These are phyloP conservation scores for Beauveria caledonica DNA, from an alignment of 2,329 filamentous ascomycete genomes.

Conservation along the genomic window DNA sequence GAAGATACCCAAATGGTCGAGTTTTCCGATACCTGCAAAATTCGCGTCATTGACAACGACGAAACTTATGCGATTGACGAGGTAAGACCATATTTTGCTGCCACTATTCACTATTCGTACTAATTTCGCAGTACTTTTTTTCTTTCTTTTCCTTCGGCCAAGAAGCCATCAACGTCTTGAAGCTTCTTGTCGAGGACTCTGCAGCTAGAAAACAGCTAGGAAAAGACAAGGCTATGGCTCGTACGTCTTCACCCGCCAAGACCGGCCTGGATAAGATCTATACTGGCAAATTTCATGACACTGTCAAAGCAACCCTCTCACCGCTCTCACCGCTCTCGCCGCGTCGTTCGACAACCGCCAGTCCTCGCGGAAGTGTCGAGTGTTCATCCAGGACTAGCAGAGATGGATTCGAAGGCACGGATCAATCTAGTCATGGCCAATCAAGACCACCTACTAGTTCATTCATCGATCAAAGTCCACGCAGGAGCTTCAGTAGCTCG, in stretches of 20 bases:
- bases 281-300: slow-evolving; percentile 40
- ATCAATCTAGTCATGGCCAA: slow-evolving; percentile 44
- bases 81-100: slow-evolving; percentile 37
- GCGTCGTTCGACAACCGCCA: slow-evolving; percentile 31
- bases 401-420: slow-evolving; percentile 41
- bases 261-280: slow-evolving; percentile 24
- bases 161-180: slow-evolving; percentile 73
- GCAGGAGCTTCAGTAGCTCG: slow-evolving; percentile 57
- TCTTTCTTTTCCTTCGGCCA: slow-evolving; percentile 85
- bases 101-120: not conserved
- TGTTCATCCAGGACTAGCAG: slow-evolving; percentile 40
- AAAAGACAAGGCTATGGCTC: slow-evolving; percentile 15
- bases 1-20: slow-evolving; percentile 87
- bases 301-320: slow-evolving; percentile 53
- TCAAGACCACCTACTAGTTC: slow-evolving; percentile 29
- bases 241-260: slow-evolving; percentile 19
- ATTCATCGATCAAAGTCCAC: slow-evolving; percentile 33
- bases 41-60: slow-evolving; percentile 85
- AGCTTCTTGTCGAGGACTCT: slow-evolving; percentile 60
- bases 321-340: slow-evolving; percentile 46
- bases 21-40: slow-evolving; percentile 88
- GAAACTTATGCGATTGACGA: slow-evolving; percentile 95
- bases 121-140: slow-evolving; percentile 69
- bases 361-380: slow-evolving; percentile 49
- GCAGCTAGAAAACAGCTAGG: slow-evolving; percentile 22